Evolutionary conservation across 2,329 filamentous ascomycete genomes (phyloP), one percentile per base, ranked within the genome.

Genomic region (Clonostachys chloroleuca): DNA sequence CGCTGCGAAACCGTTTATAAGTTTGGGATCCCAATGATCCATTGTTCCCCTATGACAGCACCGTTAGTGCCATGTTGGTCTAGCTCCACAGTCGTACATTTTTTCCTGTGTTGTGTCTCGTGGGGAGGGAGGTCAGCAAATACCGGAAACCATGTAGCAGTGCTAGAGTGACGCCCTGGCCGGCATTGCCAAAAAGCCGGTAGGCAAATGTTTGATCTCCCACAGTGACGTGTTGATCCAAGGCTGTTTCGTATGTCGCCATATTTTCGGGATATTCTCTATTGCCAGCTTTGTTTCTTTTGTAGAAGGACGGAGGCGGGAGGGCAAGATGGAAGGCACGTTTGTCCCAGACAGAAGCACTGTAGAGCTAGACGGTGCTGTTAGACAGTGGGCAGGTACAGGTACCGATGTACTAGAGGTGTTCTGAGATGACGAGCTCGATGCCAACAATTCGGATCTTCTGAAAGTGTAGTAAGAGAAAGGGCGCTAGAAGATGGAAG

Each of bases 1-100:
- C 2, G 59, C 54, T 2, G 70, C 67, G 16, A 78, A 59, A 20
- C 62, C 59, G 47, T 76, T 74, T 56, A 78, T 51, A 30, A 78
- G 56, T 2, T 64, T 59, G 7, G 73, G 70, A 50, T 75, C 71
- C 63, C 65, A 67, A 9, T 66, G 59, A 34, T 69, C 65, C 61
- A 67, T 66, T 8, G 63, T 67, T 17, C 64, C 61, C 46, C 65
- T 67, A 30, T 53, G 7, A 55, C 48, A 17, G 34, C 17, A 30
- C 24, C 24, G 24, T 30, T 30, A 30, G 24, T 30, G 24, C 24
- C 24, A 30, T 13, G 14, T 5, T 17, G 7, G 40, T 33, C 3
- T 30, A 7, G 24, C 24, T 30, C 24, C 43, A 39, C 16, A 17
- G 12, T 33, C n/a, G 40, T 24, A 34, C 17, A n/a, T n/a, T n/a